Base-by-base conservation (phyloP, 1,139 yeast genomes). In the Torulaspora globosa region DNA sequence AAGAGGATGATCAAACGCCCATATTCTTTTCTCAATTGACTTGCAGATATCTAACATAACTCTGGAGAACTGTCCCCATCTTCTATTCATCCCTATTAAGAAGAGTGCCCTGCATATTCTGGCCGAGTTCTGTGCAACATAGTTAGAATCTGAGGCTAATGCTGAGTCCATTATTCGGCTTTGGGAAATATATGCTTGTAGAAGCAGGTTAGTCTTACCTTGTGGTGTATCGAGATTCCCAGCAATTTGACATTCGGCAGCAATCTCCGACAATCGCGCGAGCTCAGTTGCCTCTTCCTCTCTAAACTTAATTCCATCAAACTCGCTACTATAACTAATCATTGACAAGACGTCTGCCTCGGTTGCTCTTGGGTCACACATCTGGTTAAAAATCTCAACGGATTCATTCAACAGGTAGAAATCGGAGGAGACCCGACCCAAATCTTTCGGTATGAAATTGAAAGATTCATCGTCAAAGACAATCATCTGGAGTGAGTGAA, bases 361-460 rank as follows among this genome's bases (percentile, higher is more conserved):
- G 0, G 95, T 80, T 1, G 96, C 96, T 31, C 76, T 68, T 1
- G 97, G 95, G 51, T 78, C 84, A 65, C 90, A 75, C 78, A 86
- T 75, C 56, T 83, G 84, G 62, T 89, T 90, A 71, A 94, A 92
- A 2, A 89, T 78, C 62, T 92, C 98, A 35, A 94, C 84, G 24
- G 95, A 81, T 54, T 84, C 87, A 62, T 86, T 85, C 45, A 89
- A 70, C 46, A 94, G 71, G 60, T 94, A 94, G 61, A 90, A 94
- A 57, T 94, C 98, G 1, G 96, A 87, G 0, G 98, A 96, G 43
- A 90, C 81, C 60, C 98, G 76, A 4, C 99, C 99, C 43, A 89
- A 71, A 66, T 94, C 97, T 55, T 92, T 92, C 1, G 96, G 72
- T 21, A 82, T 77, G 50, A 94, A 81, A 2, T 90, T 77, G 40